These are phyloP conservation scores for Funneliformis mosseae DNA, from an alignment of 192 early-diverging fungal genomes.

Conservation along the genomic window DNA sequence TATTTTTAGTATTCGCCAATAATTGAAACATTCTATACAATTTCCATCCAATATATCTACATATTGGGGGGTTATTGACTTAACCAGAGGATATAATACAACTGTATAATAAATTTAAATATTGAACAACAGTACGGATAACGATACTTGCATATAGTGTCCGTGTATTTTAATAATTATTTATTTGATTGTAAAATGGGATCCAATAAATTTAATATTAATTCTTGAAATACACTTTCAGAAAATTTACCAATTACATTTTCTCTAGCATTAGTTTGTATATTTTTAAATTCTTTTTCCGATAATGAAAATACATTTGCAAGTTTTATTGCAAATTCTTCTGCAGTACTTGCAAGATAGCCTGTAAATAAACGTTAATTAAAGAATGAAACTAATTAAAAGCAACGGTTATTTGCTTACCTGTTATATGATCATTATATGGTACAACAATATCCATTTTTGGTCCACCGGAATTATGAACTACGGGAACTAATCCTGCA, in stretches of 20 bases:
- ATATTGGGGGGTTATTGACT: no score
- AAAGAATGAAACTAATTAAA: not conserved
- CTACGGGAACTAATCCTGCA: slow-evolving; percentile 78
- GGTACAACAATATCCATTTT: slow-evolving; percentile 79
- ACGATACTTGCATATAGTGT: no score
- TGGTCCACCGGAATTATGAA: slow-evolving; percentile 85
- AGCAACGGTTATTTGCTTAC: slow-evolving; percentile 12
- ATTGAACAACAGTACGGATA: no score
- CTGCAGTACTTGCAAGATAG: slow-evolving; percentile 60
- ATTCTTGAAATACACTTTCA: slow-evolving; percentile 50
- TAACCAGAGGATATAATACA: no score
- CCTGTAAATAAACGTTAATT: slow-evolving; percentile 48
- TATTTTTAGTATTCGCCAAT: no score
- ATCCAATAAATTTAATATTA: not conserved
- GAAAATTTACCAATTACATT: slow-evolving; percentile 73
- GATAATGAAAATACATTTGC: slow-evolving; percentile 47
- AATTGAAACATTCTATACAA: no score
- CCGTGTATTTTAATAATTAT: not conserved
- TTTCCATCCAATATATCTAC: no score
- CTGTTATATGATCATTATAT: slow-evolving; percentile 44
- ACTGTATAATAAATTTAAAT: no score
- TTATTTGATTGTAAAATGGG: not conserved
- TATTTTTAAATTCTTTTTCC: slow-evolving; percentile 42
- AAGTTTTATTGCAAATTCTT: slow-evolving; percentile 71
- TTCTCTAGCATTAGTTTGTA: slow-evolving; percentile 64